These are phyloP conservation scores for Pseudocercospora fuligena DNA, from an alignment of 2,329 filamentous ascomycete genomes.

Conservation along the genomic window DNA sequence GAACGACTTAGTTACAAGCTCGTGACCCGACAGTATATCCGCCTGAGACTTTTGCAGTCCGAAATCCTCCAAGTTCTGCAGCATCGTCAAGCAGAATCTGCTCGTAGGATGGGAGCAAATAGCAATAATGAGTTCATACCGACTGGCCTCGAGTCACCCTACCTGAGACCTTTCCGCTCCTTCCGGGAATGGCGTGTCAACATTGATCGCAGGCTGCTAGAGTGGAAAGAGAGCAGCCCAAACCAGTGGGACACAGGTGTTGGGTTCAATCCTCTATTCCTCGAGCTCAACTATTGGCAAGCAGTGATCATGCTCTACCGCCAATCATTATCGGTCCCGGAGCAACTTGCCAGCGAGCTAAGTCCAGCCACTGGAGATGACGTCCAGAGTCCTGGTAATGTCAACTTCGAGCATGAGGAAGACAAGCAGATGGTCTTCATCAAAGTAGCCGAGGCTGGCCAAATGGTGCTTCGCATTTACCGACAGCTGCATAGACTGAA, in stretches of 20 bases:
- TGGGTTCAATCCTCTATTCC: conserved; percentile 83
- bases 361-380: conserved; percentile 59
- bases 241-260: conserved; percentile 81
- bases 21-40: conserved; percentile 90
- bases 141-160: conserved; percentile 79
- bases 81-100: conserved; percentile 84
- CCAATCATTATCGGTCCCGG: conserved; percentile 78
- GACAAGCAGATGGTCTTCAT: conserved; percentile 92
- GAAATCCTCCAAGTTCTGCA: conserved; percentile 94
- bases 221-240: conserved; percentile 86
- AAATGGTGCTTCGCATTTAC: conserved; percentile 89
- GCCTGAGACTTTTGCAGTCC: conserved; percentile 84
- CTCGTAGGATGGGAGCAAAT: conserved; percentile 69
- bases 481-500: conserved; percentile 84
- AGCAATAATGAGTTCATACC: conserved; percentile 74
- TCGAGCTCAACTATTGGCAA: conserved; percentile 98
- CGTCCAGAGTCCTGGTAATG: conserved; percentile 57
- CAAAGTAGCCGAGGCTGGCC: conserved; percentile 92
- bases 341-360: conserved; percentile 80
- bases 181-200: conserved; percentile 89
- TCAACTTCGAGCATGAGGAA: conserved; percentile 69
- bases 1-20: conserved; percentile 78
- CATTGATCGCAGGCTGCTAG: conserved; percentile 78
- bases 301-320: conserved; percentile 94
- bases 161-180: conserved; percentile 79